Evolutionary conservation across 176 grass and related monocot species (phyloP), one percentile per base, ranked within the genome.

Genomic region (Musa troglodytarum): DNA sequence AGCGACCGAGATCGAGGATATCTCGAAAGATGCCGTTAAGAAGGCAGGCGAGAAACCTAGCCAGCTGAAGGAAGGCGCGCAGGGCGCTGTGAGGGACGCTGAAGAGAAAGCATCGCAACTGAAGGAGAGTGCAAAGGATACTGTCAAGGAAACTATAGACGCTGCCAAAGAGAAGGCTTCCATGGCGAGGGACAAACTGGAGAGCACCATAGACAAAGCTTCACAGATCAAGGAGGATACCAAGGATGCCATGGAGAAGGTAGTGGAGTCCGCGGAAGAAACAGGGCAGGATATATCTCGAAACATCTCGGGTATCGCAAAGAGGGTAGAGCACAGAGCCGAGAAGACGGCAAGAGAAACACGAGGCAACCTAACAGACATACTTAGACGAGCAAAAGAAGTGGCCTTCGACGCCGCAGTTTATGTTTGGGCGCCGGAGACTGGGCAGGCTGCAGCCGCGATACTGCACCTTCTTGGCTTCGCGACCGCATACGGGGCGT

Each of bases 391-490:
- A 7, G 87, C 93, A 0, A 72, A 80, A 0, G 84, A 74, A 21
- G 83, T 91, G 84, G 90, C 77, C 3, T 75, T 67, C 49, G 90
- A 91, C 76, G 85, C 81, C 12, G 86, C 71, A 1, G 23, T 14
- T 1, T 89, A 89, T 29, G 24, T 85, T 2, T 80, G 71, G 52
- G 74, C 53, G 13, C 75, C 86, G 29, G 76, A 71, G 71, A 81
- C 82, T 0, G 82, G 67, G 16, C 83, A 80, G 78, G 71, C 82
- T 0, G 69, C 74, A 16, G 87, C 69, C 56, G 82, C 80, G 11
- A 80, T 89, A 50, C 74, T 83, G 17, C 94, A 93, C 58, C 75
- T 93, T 4, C 75, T 93, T 2, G 94, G 86, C 1, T 80, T 93
- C 63, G 82, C 90, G 25, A 61, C 52, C 11, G 88, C 90, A 1